Conservation (phyloP, 164 flowering plant species). For the Vitis riparia region DNA sequence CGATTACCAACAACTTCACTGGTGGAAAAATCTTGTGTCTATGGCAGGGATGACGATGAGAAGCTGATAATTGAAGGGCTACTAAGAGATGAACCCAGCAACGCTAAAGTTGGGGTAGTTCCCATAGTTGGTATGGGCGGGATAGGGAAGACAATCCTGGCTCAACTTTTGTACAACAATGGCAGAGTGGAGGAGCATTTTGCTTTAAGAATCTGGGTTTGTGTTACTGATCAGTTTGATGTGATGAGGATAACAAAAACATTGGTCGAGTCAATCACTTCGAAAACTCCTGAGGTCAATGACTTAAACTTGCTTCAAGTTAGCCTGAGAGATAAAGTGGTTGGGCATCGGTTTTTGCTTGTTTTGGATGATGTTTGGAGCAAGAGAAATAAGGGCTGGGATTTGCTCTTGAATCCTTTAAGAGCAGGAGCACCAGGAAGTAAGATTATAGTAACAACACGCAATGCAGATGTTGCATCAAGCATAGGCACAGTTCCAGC, state of each 20-base stretch:
- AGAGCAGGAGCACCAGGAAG: conserved; percentile 9
- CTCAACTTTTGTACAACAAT: conserved; percentile 16
- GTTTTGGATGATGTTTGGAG: conserved; percentile 20
- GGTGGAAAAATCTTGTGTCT: conserved; percentile 6
- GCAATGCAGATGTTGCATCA: conserved; percentile 1
- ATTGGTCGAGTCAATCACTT: conserved; percentile 7
- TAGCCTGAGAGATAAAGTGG: not conserved
- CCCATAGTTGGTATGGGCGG: conserved; percentile 19
- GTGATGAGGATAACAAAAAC: not conserved
- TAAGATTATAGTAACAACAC: conserved; percentile 9
- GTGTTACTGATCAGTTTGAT: conserved; percentile 14
- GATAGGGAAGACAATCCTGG: conserved; percentile 16
- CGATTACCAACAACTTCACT: conserved; percentile 10
- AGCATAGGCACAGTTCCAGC: conserved; percentile 1
- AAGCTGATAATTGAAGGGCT: not conserved
- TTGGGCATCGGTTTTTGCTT: conserved; percentile 10
- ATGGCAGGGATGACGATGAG: conserved; percentile 8
- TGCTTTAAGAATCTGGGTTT: conserved; percentile 9
- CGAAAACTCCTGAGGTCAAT: not conserved
- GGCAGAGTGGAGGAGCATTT: conserved; percentile 2
- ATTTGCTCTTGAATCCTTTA: not conserved
- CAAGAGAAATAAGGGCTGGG: conserved; percentile 10
- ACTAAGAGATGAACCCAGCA: not conserved
- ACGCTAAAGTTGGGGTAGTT: conserved; percentile 1
- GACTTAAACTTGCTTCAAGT: conserved; percentile 14